Percentiles rank a stretch among this genome's conserved stretches.
phyloP scores from a whole-genome alignment of 495 filamentous ascomycete genomes.

The Pyrenopolyporus hunteri region DNA sequence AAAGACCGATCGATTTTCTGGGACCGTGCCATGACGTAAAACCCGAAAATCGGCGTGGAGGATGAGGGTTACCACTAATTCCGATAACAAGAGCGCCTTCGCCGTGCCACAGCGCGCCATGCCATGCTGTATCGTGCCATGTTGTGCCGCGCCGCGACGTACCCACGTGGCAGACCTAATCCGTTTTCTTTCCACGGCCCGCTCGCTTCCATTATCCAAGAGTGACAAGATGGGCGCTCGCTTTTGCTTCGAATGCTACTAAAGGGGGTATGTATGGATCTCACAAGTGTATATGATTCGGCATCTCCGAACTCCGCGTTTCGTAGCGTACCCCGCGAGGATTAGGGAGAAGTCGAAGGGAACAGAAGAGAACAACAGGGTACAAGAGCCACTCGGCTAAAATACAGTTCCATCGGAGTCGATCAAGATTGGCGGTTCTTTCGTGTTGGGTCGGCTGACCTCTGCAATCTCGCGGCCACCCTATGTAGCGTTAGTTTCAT shows the following conservation, averaged over 20 bases:
- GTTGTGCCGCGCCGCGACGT: background rate
- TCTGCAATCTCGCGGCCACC: constrained; percentile 96
- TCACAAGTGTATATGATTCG: too few species aligned
- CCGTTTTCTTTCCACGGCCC: background rate
- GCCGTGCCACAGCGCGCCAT: background rate
- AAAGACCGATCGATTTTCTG: constrained; percentile 1
- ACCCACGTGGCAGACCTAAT: background rate
- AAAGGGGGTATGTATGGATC: constrained; percentile 16
- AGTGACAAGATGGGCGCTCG: constrained; percentile 6
- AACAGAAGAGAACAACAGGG: constrained; percentile 16
- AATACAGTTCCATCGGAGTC: constrained; percentile 96
- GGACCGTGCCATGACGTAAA: constrained; percentile 7
- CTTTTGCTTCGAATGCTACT: constrained; percentile 20
- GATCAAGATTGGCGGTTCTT: constrained; percentile 95
- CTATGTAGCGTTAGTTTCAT: constrained; percentile 54
- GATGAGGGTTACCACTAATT: constrained; percentile 12
- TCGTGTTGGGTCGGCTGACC: constrained; percentile 93
- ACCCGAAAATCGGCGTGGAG: background rate
- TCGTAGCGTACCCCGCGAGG: too few species aligned
- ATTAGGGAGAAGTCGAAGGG: constrained; percentile 5
- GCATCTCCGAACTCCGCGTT: too few species aligned
- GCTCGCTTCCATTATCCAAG: background rate
- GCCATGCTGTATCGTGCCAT: background rate
- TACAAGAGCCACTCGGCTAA: constrained; percentile 46
- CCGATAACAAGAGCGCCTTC: constrained; percentile 2